Evolutionary conservation across 2,329 filamentous ascomycete species (phyloP), one percentile per base, ranked within the genome.

Genomic region (Thermoascus crustaceus): DNA sequence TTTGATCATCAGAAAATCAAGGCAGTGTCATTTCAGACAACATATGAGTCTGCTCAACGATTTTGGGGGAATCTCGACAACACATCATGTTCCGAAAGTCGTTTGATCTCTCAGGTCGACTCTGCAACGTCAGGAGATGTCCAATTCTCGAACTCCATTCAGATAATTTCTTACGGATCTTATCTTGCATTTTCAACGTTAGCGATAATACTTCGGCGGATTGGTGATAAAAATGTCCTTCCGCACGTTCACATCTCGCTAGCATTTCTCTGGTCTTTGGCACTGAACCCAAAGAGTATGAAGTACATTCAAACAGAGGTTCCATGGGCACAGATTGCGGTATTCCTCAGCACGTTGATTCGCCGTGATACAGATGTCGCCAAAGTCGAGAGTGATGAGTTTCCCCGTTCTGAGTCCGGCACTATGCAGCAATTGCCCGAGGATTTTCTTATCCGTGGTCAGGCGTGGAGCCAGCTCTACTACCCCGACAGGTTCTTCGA

Each of bases 381-480:
- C 23, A 55, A 45, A 43, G 63, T 63, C 42, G 61, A 64, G 40
- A 40, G 49, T 39, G 38, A 53, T 24, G 38, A 51, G 0, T 73
- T 76, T 41, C 67, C 70, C 13, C 38, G 46, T 22, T 46, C 55
- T 21, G 57, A 64, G n/a, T 54, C 61, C 35, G 57, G 46, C 2
- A 57, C 62, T 11, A 56, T 54, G 4, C 49, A 62, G 7, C 73
- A 76, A 32, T 47, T 80, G 1, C 68, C 72, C 0, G 76, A 80
- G 43, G 76, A 80, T 42, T 78, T 72, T 42, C 48, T 68, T 1
- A 68, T 78, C 5, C 66, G 73, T 16, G 76, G 76, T 1, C 61
- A 72, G 38, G 50, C 72, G 16, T 76, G 72, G 68, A 68, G 65
- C 33, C 60, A 69, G 40, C 27, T 47, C 0, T 68, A 65, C 35